These are phyloP conservation scores for Termitomyces sp. DNA, from an alignment of 768 basidiomycete genomes.

Conservation along the genomic window DNA sequence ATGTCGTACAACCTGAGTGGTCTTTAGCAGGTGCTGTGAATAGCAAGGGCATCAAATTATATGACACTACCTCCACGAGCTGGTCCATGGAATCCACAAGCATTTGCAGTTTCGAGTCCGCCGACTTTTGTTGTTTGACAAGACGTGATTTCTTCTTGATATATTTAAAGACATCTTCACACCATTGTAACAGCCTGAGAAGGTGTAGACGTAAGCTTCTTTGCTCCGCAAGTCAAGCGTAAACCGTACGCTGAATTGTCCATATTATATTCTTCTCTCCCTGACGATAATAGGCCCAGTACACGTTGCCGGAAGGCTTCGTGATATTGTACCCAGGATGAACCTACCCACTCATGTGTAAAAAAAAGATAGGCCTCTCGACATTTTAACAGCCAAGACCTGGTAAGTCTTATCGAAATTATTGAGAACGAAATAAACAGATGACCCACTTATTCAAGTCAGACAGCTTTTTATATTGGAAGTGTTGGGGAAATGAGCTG, in stretches of 20 bases:
- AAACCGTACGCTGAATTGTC: not conserved
- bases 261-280: not conserved
- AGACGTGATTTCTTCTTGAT: not conserved
- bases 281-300: not conserved
- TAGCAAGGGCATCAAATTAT: not conserved
- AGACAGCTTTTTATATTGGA: not conserved
- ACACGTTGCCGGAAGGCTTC: not conserved
- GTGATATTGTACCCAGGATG: slow-evolving; percentile 6
- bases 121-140: not conserved
- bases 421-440: not conserved
- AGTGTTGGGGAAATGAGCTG: not conserved
- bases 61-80: slow-evolving; percentile 4
- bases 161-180: slow-evolving; percentile 3
- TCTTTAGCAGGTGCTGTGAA: not conserved
- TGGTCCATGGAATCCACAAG: slow-evolving; percentile 8
- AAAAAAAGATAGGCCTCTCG: slow-evolving; percentile 3
- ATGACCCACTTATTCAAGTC: not conserved
- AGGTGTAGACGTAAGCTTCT: not conserved
- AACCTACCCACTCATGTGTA: not conserved
- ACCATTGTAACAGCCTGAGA: slow-evolving; percentile 6
- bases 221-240: not conserved
- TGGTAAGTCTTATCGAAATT: not conserved
- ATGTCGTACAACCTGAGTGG: slow-evolving; percentile 3
- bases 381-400: slow-evolving; percentile 1
- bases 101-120: not conserved